Conservation (phyloP, 225 moss, liverwort and hornwort genomes). For the Polytrichum formosum region DNA sequence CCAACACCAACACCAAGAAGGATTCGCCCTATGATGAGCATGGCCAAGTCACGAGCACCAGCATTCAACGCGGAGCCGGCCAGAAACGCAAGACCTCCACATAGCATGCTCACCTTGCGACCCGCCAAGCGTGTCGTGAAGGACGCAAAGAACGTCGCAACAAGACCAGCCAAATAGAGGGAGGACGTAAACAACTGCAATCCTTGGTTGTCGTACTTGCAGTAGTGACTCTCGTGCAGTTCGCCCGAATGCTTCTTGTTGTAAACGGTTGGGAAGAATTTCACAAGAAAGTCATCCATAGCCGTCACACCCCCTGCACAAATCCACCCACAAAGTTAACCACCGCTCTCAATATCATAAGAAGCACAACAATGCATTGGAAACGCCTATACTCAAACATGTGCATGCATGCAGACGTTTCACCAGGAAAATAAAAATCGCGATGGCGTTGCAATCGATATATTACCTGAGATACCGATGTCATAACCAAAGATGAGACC, state of each 20-base stretch:
- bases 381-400: background rate
- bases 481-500: constrained; percentile 22
- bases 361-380: no score
- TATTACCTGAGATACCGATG: constrained; percentile 15
- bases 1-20: constrained; percentile 16
- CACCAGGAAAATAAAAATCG: background rate
- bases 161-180: constrained; percentile 15
- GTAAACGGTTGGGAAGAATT: constrained; percentile 14
- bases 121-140: constrained; percentile 9
- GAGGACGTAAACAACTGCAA: constrained; percentile 14
- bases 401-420: background rate
- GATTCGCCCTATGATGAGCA: constrained; percentile 15
- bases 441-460: background rate
- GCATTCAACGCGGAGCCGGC: constrained; percentile 7
- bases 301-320: constrained; percentile 15
- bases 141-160: constrained; percentile 13
- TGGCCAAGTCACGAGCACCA: constrained; percentile 6
- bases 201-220: constrained; percentile 17
- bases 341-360: background rate
- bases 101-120: constrained; percentile 6
- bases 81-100: constrained; percentile 8
- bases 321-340: background rate
- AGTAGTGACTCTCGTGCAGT: constrained; percentile 10
- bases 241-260: background rate
- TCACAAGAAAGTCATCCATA: constrained; percentile 11